Conservation (phyloP, 192 early-diverging fungal genomes). For the Physocladia obscura region DNA sequence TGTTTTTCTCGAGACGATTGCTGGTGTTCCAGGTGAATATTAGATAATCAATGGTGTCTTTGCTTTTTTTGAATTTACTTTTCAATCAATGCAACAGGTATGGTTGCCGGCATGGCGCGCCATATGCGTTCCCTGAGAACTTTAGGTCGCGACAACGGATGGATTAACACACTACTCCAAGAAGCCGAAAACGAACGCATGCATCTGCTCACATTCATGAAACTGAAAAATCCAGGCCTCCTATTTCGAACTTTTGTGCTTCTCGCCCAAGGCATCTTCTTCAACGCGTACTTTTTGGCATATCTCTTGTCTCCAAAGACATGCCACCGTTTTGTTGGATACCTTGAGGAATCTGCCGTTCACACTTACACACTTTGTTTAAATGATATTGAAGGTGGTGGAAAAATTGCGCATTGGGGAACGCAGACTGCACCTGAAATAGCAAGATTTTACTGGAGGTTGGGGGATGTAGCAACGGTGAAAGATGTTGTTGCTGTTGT, state of each 20-base stretch:
- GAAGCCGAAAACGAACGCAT: slow-evolving; percentile 91
- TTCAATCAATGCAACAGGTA: too few relatives aligned
- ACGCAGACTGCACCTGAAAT: slow-evolving; percentile 80
- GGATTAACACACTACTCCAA: slow-evolving; percentile 85
- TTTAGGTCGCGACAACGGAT: slow-evolving; percentile 82
- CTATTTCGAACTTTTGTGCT: slow-evolving; percentile 60
- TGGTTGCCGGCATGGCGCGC: slow-evolving; percentile 70
- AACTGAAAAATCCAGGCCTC: slow-evolving; percentile 36
- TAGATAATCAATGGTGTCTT: too few relatives aligned
- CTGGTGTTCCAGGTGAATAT: slow-evolving; percentile 74
- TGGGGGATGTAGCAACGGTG: slow-evolving; percentile 72
- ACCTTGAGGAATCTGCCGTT: slow-evolving; percentile 92
- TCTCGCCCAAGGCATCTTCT: slow-evolving; percentile 83
- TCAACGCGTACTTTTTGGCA: slow-evolving; percentile 76
- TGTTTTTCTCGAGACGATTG: slow-evolving; percentile 50
- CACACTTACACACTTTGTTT: slow-evolving; percentile 87
- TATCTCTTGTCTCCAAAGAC: slow-evolving; percentile 74
- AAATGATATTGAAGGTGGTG: slow-evolving; percentile 71
- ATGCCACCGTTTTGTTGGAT: slow-evolving; percentile 86
- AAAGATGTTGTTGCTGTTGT: slow-evolving; percentile 85
- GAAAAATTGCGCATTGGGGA: slow-evolving; percentile 53
- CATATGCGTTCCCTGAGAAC: slow-evolving; percentile 44
- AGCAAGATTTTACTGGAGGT: slow-evolving; percentile 72
- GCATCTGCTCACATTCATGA: slow-evolving; percentile 52
- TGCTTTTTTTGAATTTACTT: too few relatives aligned